Evolutionary conservation across 306 rosid genomes (phyloP).

Genomic region (Lablab purpureus): DNA sequence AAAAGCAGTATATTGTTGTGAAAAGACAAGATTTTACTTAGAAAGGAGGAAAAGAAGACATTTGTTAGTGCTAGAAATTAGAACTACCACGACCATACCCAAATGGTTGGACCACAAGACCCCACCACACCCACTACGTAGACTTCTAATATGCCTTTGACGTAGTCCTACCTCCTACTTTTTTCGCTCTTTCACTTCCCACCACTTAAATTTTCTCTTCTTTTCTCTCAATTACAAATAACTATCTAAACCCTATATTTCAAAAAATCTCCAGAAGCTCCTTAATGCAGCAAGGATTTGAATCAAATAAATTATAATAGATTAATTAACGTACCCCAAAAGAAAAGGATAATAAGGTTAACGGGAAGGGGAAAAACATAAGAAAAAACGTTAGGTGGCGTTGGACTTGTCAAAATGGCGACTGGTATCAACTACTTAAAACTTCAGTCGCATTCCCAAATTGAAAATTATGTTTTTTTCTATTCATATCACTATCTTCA

Average conservation of each 20-base stretch:
- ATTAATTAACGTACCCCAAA: background rate
- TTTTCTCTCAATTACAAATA: background rate
- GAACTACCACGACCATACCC: background rate
- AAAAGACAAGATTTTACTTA: background rate
- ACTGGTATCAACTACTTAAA: slow-evolving; percentile 41
- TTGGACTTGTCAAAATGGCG: slow-evolving; percentile 52
- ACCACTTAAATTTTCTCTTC: background rate
- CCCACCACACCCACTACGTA: slow-evolving; percentile 33
- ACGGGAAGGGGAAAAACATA: background rate
- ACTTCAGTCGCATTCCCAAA: slow-evolving; percentile 33
- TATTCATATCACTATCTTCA: slow-evolving; percentile 41
- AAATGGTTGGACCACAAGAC: slow-evolving; percentile 8
- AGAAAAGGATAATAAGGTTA: slow-evolving; percentile 19
- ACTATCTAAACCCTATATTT: background rate
- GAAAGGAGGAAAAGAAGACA: background rate
- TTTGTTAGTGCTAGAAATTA: background rate
- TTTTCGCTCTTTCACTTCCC: background rate
- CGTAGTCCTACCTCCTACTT: slow-evolving; percentile 11
- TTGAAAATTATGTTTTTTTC: slow-evolving; percentile 45
- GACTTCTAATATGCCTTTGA: slow-evolving; percentile 37
- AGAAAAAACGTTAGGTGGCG: slow-evolving; percentile 43
- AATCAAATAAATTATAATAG: background rate
- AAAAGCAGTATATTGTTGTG: background rate
- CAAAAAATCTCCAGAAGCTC: background rate
- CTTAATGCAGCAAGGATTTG: background rate